phyloP scores from a whole-genome alignment of 2,329 filamentous ascomycete species.

The Xylariaceae sp. region DNA sequence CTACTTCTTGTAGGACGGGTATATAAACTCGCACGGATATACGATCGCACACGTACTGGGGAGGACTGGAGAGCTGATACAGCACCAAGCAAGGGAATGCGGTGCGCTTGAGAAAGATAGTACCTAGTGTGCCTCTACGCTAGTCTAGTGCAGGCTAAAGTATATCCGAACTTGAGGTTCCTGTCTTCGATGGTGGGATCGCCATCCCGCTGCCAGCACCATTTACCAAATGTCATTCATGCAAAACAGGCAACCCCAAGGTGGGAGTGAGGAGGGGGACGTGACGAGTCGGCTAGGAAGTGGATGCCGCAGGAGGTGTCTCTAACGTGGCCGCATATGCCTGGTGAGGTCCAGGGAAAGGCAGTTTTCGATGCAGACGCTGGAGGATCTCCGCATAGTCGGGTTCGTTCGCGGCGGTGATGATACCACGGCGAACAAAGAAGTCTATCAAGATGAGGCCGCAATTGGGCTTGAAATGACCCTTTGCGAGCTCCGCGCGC shows the following conservation, averaged over 20 bases:
- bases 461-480: conserved; percentile 91
- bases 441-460: conserved; percentile 82
- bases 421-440: conserved; percentile 76
- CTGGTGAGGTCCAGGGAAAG: conserved; percentile 69
- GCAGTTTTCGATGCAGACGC: conserved; percentile 72
- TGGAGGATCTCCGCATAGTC: conserved; percentile 71
- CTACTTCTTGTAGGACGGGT: background rate
- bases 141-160: conserved; percentile 16
- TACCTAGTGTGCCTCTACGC: conserved; percentile 8
- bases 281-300: conserved; percentile 10
- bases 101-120: conserved; percentile 6
- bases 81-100: conserved; percentile 10
- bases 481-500: conserved; percentile 61
- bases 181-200: conserved; percentile 1
- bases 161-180: conserved; percentile 7
- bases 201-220: conserved; percentile 2
- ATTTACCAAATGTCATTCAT: conserved; percentile 11
- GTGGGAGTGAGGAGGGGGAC: background rate
- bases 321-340: conserved; percentile 8
- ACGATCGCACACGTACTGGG: conserved; percentile 13
- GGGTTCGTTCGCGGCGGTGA: conserved; percentile 74
- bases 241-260: background rate
- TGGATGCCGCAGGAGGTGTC: background rate
- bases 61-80: conserved; percentile 10
- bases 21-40: background rate